A percentile compares a stretch with the other conserved stretches of the same genome.
Conservation (phyloP, 1,139 yeast genomes). For the Sugiyamaella paludigena region DNA sequence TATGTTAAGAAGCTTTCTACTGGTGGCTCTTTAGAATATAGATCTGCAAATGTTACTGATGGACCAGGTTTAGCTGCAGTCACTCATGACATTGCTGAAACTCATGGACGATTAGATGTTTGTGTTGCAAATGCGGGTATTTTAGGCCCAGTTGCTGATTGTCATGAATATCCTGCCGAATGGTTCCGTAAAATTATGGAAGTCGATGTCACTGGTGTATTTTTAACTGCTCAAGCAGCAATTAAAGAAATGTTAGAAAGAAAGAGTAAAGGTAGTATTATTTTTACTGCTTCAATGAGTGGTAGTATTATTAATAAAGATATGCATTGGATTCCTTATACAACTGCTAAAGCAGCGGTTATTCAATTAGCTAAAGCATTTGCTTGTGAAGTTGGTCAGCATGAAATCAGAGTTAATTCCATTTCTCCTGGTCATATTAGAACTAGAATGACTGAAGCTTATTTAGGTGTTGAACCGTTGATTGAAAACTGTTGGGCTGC, state of each 20-base stretch:
- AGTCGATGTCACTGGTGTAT: constrained; percentile 51
- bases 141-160: constrained; percentile 48
- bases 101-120: constrained; percentile 58
- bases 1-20: constrained; percentile 37
- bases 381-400: constrained; percentile 51
- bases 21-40: constrained; percentile 45
- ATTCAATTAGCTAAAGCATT: constrained; percentile 52
- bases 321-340: constrained; percentile 55
- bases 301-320: constrained; percentile 56
- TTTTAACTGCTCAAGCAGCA: constrained; percentile 52
- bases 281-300: constrained; percentile 57
- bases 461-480: constrained; percentile 30
- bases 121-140: constrained; percentile 70
- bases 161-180: constrained; percentile 43
- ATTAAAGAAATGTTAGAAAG: constrained; percentile 47
- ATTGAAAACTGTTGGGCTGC: constrained; percentile 35
- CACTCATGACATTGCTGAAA: constrained; percentile 46
- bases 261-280: constrained; percentile 49
- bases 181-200: constrained; percentile 47
- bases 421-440: constrained; percentile 57
- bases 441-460: constrained; percentile 32
- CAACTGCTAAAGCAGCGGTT: constrained; percentile 59
- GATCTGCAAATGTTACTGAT: constrained; percentile 47
- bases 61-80: constrained; percentile 44
- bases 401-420: constrained; percentile 48